Base-by-base conservation (phyloP, 345 rosid species). In the Citrus hindsii region DNA sequence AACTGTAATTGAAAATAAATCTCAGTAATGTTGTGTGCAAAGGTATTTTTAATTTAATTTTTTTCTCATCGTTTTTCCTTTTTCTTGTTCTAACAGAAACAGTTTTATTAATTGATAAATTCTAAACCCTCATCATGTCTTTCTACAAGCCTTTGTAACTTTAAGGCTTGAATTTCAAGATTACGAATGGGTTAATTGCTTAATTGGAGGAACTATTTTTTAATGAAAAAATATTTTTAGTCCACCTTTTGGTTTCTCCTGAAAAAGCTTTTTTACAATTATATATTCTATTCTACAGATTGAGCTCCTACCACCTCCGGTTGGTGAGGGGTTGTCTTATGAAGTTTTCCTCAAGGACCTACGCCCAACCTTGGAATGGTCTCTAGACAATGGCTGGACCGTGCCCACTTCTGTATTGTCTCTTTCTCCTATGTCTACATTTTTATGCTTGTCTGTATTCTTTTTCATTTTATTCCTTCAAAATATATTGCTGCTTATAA, bases 301-400 rank as follows among this genome's bases (percentile, higher is more conserved):
- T 42, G 87, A 86, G 40, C 80, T 92, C 85, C 84, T 71, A 38
- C 83, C 88, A 62, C 88, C 85, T 60, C 96, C 93, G 9, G 25
- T 14, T 58, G 96, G 96, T 48, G 91, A 92, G 86, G 93, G 93
- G 30, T 21, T 2, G 2, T 80, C 79, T 10, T 88, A 86, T 79
- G 87, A 84, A 42, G 93, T 72, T 79, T 78, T 6, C 2, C 69
- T 77, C 67, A 71, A 83, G 73, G 91, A 90, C 74, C 66, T 90
- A 32, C 90, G 95, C 25, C 95, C 95, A 76, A 83, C 92, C 67
- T 73, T 91, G 83, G 84, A 87, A 62, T 91, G 95, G 95, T 88
- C 90, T 60, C 71, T 67, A 2, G 82, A 75, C 55, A 73, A 68
- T 79, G 93, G 95, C 28, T 90, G 93, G 95, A 82, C 38, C 5